Percentiles rank a stretch among this genome's conserved stretches.
Evolutionary conservation across 352 stramenopile genomes (phyloP).

Genomic region (Phytophthora citricola): DNA sequence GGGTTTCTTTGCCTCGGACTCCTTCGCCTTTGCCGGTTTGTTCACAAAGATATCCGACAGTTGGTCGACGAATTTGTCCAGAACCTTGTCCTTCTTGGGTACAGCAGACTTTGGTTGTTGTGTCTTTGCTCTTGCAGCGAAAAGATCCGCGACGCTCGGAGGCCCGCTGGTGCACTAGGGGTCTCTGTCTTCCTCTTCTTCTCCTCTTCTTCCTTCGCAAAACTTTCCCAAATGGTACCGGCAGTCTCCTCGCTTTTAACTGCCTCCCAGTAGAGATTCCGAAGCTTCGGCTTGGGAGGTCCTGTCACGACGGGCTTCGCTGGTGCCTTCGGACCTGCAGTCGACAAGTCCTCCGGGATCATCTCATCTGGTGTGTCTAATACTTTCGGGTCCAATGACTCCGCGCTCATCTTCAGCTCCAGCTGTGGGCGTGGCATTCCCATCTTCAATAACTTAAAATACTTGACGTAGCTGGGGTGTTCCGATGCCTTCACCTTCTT

Average conservation of each 20-base stretch:
- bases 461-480: constrained; percentile 92
- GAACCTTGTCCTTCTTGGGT: constrained; percentile 50
- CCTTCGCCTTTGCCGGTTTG: constrained; percentile 70
- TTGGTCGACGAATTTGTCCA: constrained; percentile 75
- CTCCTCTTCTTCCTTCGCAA: constrained; percentile 47
- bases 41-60: constrained; percentile 85
- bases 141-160: constrained; percentile 45
- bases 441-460: constrained; percentile 97
- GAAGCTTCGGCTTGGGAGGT: constrained; percentile 80
- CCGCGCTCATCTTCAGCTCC: constrained; percentile 92
- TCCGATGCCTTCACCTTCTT: constrained; percentile 67
- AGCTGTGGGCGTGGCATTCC: constrained; percentile 93
- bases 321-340: constrained; percentile 21
- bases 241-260: constrained; percentile 61
- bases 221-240: constrained; percentile 83
- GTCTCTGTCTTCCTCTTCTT: constrained; percentile 19
- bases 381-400: constrained; percentile 90
- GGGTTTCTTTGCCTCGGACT: constrained; percentile 55
- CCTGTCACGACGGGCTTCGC: constrained; percentile 47
- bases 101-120: constrained; percentile 21
- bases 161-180: constrained; percentile 12
- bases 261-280: constrained; percentile 86
- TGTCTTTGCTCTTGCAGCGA: constrained; percentile 39
- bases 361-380: constrained; percentile 88
- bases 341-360: constrained; percentile 55